Evolutionary conservation across 495 filamentous ascomycete genomes (phyloP).

Genomic region (Polyplosphaeria fusca): DNA sequence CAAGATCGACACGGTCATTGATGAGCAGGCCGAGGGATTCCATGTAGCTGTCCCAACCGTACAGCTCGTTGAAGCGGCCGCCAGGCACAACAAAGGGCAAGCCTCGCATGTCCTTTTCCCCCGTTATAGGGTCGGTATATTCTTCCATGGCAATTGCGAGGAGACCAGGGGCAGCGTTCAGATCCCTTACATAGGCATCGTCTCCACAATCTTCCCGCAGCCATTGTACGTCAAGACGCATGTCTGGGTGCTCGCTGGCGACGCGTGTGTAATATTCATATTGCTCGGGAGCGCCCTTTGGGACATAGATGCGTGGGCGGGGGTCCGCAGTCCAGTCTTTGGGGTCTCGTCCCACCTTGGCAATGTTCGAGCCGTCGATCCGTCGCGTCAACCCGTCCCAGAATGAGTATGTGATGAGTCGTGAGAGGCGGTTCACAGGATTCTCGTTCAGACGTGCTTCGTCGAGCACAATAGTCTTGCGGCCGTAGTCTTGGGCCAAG

Average conservation of each 20-base stretch:
- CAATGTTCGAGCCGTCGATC: slow-evolving; percentile 86
- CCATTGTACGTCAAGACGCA: slow-evolving; percentile 79
- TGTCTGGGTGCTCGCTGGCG: slow-evolving; percentile 68
- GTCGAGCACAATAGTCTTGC: slow-evolving; percentile 80
- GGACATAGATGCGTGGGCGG: slow-evolving; percentile 87
- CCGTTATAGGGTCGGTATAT: slow-evolving; percentile 57
- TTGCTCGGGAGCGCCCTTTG: slow-evolving; percentile 78
- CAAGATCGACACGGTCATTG: slow-evolving; percentile 76
- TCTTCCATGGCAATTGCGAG: slow-evolving; percentile 88
- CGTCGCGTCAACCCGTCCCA: slow-evolving; percentile 84
- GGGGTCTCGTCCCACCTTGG: slow-evolving; percentile 75
- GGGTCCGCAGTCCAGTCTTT: slow-evolving; percentile 91
- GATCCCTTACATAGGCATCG: slow-evolving; percentile 67
- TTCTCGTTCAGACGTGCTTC: slow-evolving; percentile 87
- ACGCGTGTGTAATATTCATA: slow-evolving; percentile 80
- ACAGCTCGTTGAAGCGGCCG: slow-evolving; percentile 94
- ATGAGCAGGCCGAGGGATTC: slow-evolving; percentile 81
- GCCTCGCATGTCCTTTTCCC: slow-evolving; percentile 65
- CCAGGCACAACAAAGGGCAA: slow-evolving; percentile 94
- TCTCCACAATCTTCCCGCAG: slow-evolving; percentile 65
- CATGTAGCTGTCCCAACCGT: slow-evolving; percentile 98
- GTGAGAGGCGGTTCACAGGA: slow-evolving; percentile 78
- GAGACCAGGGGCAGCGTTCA: slow-evolving; percentile 83
- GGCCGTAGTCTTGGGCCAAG: slow-evolving; percentile 79
- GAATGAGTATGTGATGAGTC: slow-evolving; percentile 82